Conservation (phyloP, 2,329 filamentous ascomycete genomes). For the Cordyceps javanica region DNA sequence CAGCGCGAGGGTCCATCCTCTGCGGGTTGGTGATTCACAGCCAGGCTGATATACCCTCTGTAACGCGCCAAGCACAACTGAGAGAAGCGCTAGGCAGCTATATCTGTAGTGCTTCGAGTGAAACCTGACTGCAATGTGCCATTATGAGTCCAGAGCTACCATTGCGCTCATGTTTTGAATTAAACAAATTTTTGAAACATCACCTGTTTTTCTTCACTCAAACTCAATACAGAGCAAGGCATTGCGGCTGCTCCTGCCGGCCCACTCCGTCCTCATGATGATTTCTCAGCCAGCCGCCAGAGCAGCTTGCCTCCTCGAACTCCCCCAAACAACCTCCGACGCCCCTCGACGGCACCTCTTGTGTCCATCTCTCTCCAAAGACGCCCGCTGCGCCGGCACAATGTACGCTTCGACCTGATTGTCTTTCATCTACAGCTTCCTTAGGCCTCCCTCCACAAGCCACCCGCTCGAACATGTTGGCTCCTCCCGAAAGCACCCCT, state of each 20-base stretch:
- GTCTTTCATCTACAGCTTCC: not conserved
- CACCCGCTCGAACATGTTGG: constrained; percentile 34
- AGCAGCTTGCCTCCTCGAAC: not conserved
- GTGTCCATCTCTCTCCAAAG: not conserved
- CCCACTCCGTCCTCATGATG: constrained; percentile 5
- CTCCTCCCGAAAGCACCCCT: constrained; percentile 28
- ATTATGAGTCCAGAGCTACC: not conserved
- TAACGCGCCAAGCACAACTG: not conserved
- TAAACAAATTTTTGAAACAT: not conserved
- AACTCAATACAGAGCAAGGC: not conserved
- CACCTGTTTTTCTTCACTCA: not conserved
- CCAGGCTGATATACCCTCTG: not conserved
- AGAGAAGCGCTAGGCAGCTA: not conserved
- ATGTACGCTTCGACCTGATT: constrained; percentile 1
- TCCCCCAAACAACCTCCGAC: constrained; percentile 2
- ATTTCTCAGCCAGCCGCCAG: constrained; percentile 10
- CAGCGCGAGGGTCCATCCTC: not conserved
- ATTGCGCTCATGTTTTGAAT: not conserved
- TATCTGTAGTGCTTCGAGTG: not conserved
- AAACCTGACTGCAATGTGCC: not conserved
- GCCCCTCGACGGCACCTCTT: not conserved
- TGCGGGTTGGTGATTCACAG: not conserved
- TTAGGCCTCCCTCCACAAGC: not conserved
- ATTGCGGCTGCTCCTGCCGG: not conserved
- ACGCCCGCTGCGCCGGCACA: not conserved